Evolutionary conservation across 2,329 filamentous ascomycete species (phyloP), one percentile per base, ranked within the genome.

Genomic region (Rutstroemia sydowiana): DNA sequence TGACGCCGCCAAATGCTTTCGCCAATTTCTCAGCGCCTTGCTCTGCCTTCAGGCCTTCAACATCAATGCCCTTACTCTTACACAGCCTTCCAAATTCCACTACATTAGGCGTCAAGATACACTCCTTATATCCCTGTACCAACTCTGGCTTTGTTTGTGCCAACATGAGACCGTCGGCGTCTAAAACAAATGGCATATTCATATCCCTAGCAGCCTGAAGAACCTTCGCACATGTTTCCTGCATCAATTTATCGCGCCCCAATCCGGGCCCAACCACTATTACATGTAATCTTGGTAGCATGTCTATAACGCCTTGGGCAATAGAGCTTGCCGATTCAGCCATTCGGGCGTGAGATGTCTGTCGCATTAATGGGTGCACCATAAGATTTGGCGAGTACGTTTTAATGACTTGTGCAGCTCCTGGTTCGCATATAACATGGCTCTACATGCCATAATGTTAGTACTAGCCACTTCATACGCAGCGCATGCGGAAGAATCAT

Each of bases 351-450:
- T 80, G 75, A 20, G 71, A 65, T 42, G 82, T 80, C 69, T 93
- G 88, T 28, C 89, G 87, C 82, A 98, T 92, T 60, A 96, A 80
- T 1, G 93, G 93, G 69, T 97, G 93, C 10, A 98, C 93, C 92
- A 98, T 98, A 26, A 98, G 77, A 68, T 97, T 96, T 2, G 93
- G 93, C 18, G 91, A 96, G 73, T 97, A 98, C 3, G 89, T 88
- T 74, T 98, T 98, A 72, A 98, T 95, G 34, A 96, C 91, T 64
- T 81, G 77, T 43, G 79, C 89, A 2, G 93, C 93, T 50, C 80
- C 85, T 9, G 88, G 89, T 55, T 95, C 95, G 75, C 93, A 98
- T 65, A 98, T 95, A 57, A 98, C 86, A 72, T 96, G 92, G 58
- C 85, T 89, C 89, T 89, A 49, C 28, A 50, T 0, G 9, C 9